Evolutionary conservation across 495 filamentous ascomycete species (phyloP).

Genomic region (Penicillium soppii): DNA sequence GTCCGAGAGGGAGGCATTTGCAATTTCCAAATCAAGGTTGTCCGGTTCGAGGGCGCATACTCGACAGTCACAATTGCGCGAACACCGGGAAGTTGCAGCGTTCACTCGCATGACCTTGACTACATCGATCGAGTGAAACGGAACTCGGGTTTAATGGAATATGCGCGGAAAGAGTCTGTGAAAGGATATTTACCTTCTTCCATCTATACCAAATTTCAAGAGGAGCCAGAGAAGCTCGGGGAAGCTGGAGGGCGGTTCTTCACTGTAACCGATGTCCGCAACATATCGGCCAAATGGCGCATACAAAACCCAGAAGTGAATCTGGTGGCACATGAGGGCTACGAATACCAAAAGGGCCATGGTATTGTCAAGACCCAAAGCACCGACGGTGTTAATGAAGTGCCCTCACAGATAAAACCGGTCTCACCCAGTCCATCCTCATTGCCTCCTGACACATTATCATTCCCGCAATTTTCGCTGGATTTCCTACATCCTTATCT

Average conservation of each 20-base stretch:
- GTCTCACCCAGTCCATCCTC: slow-evolving; percentile 22
- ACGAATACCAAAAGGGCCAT: slow-evolving; percentile 52
- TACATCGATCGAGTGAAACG: slow-evolving; percentile 53
- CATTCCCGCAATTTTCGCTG: slow-evolving; percentile 43
- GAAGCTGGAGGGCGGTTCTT: slow-evolving; percentile 52
- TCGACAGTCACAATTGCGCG: slow-evolving; percentile 42
- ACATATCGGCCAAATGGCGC: slow-evolving; percentile 52
- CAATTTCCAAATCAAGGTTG: slow-evolving; percentile 53
- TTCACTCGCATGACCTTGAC: slow-evolving; percentile 51
- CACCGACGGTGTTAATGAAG: slow-evolving; percentile 14
- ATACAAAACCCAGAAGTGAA: slow-evolving; percentile 49
- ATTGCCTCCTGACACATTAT: slow-evolving; percentile 45
- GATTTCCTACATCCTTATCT: slow-evolving; percentile 51
- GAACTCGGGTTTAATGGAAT: slow-evolving; percentile 54
- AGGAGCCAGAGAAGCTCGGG: slow-evolving; percentile 43
- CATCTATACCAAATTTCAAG: slow-evolving; percentile 50
- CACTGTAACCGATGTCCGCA: slow-evolving; percentile 52
- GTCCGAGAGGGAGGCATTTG: slow-evolving; percentile 51
- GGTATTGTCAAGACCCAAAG: slow-evolving; percentile 42
- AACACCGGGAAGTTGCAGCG: slow-evolving; percentile 40
- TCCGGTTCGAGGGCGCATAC: slow-evolving; percentile 48
- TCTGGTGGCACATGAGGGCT: slow-evolving; percentile 49
- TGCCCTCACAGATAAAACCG: slow-evolving; percentile 8
- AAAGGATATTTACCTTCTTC: slow-evolving; percentile 56
- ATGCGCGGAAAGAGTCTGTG: slow-evolving; percentile 44